These are phyloP conservation scores for Platismatia glauca DNA, from an alignment of 495 filamentous ascomycete genomes.

Conservation along the genomic window DNA sequence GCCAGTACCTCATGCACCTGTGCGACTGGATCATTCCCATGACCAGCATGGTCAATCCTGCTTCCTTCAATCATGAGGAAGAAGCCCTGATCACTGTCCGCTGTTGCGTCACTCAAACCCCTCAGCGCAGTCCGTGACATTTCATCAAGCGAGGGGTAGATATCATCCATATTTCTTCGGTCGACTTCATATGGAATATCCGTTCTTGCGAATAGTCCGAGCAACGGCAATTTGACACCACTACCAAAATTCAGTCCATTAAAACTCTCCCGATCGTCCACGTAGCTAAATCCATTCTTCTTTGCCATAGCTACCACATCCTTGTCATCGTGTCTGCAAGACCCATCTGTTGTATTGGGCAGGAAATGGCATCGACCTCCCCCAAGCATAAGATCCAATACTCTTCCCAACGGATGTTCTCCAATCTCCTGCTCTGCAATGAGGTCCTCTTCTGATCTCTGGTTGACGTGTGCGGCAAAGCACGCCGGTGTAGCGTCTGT, in stretches of 20 bases:
- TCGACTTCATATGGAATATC: conserved; percentile 94
- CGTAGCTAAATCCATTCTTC: conserved; percentile 72
- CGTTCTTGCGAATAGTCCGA: conserved; percentile 73
- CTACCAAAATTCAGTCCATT: conserved; percentile 63
- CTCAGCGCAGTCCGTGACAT: conserved; percentile 79
- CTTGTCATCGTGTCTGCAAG: conserved; percentile 66
- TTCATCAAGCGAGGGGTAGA: conserved; percentile 83
- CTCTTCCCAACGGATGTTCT: conserved; percentile 71
- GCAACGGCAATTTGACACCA: conserved; percentile 65
- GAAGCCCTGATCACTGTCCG: conserved; percentile 82
- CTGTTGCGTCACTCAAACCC: conserved; percentile 73
- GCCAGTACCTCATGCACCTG: conserved; percentile 91
- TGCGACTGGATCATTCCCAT: conserved; percentile 88
- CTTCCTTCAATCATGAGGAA: conserved; percentile 98
- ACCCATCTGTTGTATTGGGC: conserved; percentile 62
- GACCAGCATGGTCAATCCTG: conserved; percentile 92
- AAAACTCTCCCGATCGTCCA: conserved; percentile 63
- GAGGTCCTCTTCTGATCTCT: conserved; percentile 69
- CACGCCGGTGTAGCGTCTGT: conserved; percentile 97
- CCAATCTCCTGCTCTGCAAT: conserved; percentile 91
- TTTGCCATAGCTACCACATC: conserved; percentile 60
- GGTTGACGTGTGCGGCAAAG: conserved; percentile 82
- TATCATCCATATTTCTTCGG: conserved; percentile 61
- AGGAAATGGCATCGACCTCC: conserved; percentile 92
- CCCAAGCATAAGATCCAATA: conserved; percentile 85